Conservation (phyloP, 129 eudicot species). For the Glebionis coronaria region DNA sequence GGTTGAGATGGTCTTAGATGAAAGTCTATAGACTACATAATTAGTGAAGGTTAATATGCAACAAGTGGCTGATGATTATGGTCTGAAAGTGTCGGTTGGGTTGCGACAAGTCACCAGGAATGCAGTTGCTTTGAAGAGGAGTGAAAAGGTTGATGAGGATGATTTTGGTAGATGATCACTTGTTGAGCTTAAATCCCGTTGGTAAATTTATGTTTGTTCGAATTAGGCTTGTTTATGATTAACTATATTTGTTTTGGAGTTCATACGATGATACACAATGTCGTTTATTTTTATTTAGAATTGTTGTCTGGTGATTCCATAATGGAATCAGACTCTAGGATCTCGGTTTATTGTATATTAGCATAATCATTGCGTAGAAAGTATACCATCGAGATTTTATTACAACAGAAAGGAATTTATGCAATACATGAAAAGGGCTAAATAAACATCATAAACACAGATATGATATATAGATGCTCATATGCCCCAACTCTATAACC, state of each 20-base stretch:
- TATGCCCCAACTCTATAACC: background rate
- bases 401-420: background rate
- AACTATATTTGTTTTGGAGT: background rate
- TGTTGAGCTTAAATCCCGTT: slow-evolving; percentile 89
- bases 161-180: no score
- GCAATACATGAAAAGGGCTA: background rate
- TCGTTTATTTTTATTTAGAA: background rate
- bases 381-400: background rate
- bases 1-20: slow-evolving; percentile 87
- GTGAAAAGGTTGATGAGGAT: no score
- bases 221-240: slow-evolving; percentile 5
- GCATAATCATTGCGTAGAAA: background rate
- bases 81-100: slow-evolving; percentile 43
- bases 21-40: slow-evolving; percentile 79
- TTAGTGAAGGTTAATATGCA: slow-evolving; percentile 95
- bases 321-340: background rate
- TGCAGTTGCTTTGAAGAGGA: no score
- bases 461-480: background rate
- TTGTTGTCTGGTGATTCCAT: background rate
- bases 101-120: slow-evolving; percentile 87
- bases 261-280: no score
- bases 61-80: no score
- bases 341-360: background rate
- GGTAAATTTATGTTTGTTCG: slow-evolving; percentile 32
- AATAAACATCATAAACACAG: background rate